Percentiles rank a stretch among this genome's conserved stretches.
Conservation (phyloP, 345 rosid species). For the Salix purpurea region DNA sequence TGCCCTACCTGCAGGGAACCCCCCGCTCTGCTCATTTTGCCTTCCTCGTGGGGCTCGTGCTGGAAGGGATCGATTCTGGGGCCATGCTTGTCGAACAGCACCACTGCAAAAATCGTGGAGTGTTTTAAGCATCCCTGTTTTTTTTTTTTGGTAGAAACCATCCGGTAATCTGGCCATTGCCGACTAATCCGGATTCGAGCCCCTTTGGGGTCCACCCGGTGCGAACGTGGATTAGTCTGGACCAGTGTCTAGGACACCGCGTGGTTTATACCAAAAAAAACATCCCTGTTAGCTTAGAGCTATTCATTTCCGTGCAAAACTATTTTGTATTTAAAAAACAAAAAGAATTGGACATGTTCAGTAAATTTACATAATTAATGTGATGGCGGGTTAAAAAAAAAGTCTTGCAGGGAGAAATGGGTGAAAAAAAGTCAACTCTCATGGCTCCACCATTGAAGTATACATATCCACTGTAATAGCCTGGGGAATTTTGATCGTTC, state of each 20-base stretch:
- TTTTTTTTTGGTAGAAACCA: no score
- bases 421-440: neutral
- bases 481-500: neutral
- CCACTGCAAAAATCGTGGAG: neutral
- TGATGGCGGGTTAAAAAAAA: neutral
- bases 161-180: no score
- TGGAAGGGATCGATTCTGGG: neutral
- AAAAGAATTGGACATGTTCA: neutral
- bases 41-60: constrained; percentile 5
- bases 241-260: no score
- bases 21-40: neutral
- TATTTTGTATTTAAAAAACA: no score
- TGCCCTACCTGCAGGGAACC: constrained; percentile 30
- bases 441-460: neutral
- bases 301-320: no score
- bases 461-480: neutral
- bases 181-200: no score
- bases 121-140: neutral
- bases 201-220: no score
- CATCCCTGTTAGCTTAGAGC: neutral
- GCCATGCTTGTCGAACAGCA: neutral
- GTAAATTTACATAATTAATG: neutral
- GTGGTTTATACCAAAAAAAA: no score
- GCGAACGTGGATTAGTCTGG: no score
- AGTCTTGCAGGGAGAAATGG: no score